Percentiles rank a stretch among this genome's conserved stretches.
These are phyloP conservation scores for Citrus australasica DNA, from an alignment of 345 rosid genomes.

Conservation along the genomic window DNA sequence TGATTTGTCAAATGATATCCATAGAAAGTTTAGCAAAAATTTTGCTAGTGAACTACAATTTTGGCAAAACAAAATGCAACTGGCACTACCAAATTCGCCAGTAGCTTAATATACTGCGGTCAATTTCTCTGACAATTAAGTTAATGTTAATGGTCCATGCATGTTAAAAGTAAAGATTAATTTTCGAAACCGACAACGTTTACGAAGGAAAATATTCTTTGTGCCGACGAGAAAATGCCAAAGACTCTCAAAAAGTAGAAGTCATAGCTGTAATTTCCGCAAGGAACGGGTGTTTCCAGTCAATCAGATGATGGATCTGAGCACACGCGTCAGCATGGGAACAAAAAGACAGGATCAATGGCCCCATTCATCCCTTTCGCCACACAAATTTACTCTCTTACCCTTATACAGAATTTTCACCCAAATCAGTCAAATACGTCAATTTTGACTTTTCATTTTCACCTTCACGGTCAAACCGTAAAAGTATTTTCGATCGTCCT, in stretches of 20 bases:
- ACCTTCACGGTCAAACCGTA: background rate
- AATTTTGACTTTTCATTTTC: background rate
- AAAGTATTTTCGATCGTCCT: background rate
- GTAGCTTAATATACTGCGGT: background rate
- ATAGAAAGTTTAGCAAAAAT: background rate
- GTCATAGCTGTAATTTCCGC: slow-evolving; percentile 23
- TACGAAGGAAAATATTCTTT: background rate
- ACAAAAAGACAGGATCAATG: slow-evolving; percentile 12
- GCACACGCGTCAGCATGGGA: slow-evolving; percentile 30
- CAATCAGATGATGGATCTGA: background rate
- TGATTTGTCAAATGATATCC: background rate
- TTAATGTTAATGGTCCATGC: background rate
- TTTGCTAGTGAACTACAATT: background rate
- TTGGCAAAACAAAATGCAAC: background rate
- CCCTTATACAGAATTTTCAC: background rate
- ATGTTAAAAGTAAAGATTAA: background rate
- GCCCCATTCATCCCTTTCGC: slow-evolving; percentile 14
- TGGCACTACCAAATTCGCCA: background rate
- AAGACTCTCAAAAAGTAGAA: background rate
- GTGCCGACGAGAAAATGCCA: background rate
- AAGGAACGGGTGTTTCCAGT: slow-evolving; percentile 11
- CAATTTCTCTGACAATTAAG: background rate
- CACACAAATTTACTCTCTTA: background rate
- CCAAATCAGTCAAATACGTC: background rate
- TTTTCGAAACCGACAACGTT: slow-evolving; percentile 4